Evolutionary conservation across 2,329 filamentous ascomycete species (phyloP).

Genomic region (Xylariomycetidae sp.): DNA sequence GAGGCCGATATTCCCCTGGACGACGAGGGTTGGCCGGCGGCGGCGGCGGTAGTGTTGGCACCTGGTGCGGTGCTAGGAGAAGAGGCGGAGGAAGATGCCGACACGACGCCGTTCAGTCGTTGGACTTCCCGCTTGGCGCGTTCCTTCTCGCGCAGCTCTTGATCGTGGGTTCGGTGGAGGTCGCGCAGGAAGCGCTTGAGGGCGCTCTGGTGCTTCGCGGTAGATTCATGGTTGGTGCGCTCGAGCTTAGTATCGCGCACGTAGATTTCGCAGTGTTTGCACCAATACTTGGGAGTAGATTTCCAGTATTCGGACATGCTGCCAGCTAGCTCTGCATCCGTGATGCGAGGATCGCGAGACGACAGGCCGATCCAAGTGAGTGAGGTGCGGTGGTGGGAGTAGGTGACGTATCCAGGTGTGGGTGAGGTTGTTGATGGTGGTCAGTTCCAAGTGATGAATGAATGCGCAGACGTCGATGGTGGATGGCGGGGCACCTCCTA

Average conservation of each 20-base stretch:
- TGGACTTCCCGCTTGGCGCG: conserved; percentile 80
- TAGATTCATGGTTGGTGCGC: conserved; percentile 83
- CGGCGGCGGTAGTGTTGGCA: conserved; percentile 27
- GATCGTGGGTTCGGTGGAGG: conserved; percentile 79
- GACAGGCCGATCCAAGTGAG: too few relatives aligned
- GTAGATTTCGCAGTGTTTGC: conserved; percentile 89
- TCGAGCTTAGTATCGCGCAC: conserved; percentile 92
- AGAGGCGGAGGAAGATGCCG: conserved; percentile 33
- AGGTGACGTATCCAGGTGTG: too few relatives aligned
- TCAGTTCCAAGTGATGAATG: too few relatives aligned
- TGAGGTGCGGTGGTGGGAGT: too few relatives aligned
- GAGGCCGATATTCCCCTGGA: conserved; percentile 4
- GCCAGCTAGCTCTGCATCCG: too few relatives aligned
- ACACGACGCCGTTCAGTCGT: conserved; percentile 73
- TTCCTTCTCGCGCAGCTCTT: conserved; percentile 75
- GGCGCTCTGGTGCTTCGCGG: conserved; percentile 75
- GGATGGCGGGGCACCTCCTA: too few relatives aligned
- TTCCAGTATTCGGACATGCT: conserved; percentile 98
- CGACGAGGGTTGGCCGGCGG: conserved; percentile 14
- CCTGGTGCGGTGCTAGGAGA: conserved; percentile 28
- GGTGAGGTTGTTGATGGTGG: too few relatives aligned
- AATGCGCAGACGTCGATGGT: too few relatives aligned
- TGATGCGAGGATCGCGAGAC: too few relatives aligned
- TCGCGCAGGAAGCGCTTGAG: conserved; percentile 88
- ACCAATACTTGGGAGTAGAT: conserved; percentile 96